Evolutionary conservation across 768 basidiomycete species (phyloP).

Genomic region (Boletus barrowsii): DNA sequence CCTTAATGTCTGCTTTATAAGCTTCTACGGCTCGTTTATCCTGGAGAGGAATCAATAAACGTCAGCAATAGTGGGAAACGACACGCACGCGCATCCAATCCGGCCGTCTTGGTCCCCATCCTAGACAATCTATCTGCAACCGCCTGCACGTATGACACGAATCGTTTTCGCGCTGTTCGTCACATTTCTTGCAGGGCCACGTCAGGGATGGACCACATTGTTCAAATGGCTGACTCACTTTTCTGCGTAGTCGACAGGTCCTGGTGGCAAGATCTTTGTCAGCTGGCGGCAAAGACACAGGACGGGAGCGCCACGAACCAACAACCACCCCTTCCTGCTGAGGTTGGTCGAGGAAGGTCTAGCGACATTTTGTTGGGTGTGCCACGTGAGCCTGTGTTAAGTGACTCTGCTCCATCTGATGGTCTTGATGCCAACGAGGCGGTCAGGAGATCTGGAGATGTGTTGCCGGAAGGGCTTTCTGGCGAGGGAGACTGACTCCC

Average conservation of each 20-base stretch:
- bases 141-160: constrained; percentile 81
- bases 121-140: constrained; percentile 76
- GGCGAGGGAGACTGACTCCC: constrained; percentile 49
- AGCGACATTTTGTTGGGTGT: constrained; percentile 47
- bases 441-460: constrained; percentile 43
- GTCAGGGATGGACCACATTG: neutral
- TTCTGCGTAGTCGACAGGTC: constrained; percentile 82
- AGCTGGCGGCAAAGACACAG: constrained; percentile 1
- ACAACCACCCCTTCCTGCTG: constrained; percentile 71
- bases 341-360: constrained; percentile 50
- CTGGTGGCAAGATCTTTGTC: constrained; percentile 34
- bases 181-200: constrained; percentile 65
- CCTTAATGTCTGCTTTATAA: constrained; percentile 83
- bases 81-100: constrained; percentile 81
- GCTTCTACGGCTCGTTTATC: constrained; percentile 79
- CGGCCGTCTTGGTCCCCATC: constrained; percentile 82
- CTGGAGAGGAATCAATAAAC: constrained; percentile 37
- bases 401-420: constrained; percentile 33
- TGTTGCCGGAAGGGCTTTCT: constrained; percentile 40
- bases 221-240: constrained; percentile 42
- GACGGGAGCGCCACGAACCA: constrained; percentile 50
- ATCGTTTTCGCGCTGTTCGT: constrained; percentile 77
- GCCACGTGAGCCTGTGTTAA: constrained; percentile 23
- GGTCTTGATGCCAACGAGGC: constrained; percentile 36
- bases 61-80: constrained; percentile 1